These are phyloP conservation scores for Trichoderma arundinaceum DNA, from an alignment of 2,329 filamentous ascomycete species.

Conservation along the genomic window DNA sequence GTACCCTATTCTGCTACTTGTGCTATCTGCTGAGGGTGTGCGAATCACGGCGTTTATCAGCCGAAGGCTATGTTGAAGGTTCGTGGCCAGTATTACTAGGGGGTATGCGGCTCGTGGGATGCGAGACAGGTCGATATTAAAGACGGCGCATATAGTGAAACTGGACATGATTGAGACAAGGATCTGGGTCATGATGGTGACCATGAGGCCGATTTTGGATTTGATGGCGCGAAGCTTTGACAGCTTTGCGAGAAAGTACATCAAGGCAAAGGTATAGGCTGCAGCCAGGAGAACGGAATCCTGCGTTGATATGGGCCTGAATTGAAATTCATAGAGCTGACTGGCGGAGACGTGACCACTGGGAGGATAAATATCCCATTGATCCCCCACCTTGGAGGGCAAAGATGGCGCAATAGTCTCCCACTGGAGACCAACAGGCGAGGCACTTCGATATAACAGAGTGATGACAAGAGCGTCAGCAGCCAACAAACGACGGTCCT, in stretches of 20 bases:
- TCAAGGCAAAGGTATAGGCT: constrained; percentile 67
- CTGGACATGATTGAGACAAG: constrained; percentile 76
- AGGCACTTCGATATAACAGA: constrained; percentile 70
- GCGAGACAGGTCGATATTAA: constrained; percentile 75
- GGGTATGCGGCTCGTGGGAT: constrained; percentile 78
- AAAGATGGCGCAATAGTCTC: constrained; percentile 62
- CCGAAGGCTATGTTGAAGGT: constrained; percentile 78
- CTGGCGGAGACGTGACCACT: constrained; percentile 60
- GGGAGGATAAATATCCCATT: constrained; percentile 70
- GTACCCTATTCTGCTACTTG: constrained; percentile 71
- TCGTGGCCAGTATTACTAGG: constrained; percentile 76
- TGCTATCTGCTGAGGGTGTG: constrained; percentile 71
- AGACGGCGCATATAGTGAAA: constrained; percentile 77
- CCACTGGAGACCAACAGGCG: constrained; percentile 69
- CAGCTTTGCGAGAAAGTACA: constrained; percentile 71
- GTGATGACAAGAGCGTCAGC: constrained; percentile 82
- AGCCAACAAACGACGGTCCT: constrained; percentile 68
- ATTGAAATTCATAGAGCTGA: constrained; percentile 78
- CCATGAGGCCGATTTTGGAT: constrained; percentile 72
- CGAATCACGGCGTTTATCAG: constrained; percentile 78
- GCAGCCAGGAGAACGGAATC: constrained; percentile 68
- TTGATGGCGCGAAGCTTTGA: constrained; percentile 76
- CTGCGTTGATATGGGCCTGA: constrained; percentile 71
- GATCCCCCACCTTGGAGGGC: constrained; percentile 53
- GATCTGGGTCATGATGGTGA: constrained; percentile 73